Evolutionary conservation across 2,329 filamentous ascomycete species (phyloP), one percentile per base, ranked within the genome.

Genomic region (Aspergillus quadrilineatus): DNA sequence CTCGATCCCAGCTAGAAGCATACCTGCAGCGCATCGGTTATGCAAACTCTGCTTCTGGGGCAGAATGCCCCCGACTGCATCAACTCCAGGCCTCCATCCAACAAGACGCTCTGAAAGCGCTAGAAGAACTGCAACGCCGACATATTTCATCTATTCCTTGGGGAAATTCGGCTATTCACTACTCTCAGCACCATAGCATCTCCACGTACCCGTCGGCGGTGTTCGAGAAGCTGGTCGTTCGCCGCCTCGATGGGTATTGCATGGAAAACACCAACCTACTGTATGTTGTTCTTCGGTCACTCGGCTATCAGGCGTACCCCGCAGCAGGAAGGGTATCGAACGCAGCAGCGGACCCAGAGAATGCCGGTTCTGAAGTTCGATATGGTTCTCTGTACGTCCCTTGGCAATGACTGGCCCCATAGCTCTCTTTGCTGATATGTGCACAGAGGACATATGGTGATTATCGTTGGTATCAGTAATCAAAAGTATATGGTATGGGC

Each of bases 231-330:
- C 74, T 86, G 34, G 77, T 81, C 1, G 73, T 69, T 45, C 69
- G 78, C 48, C 75, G 75, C 5, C 68, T 81, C 30, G 83, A 84
- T 28, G 84, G 84, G 1, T 84, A 85, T 58, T 86, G 83, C 65
- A 84, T 86, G 81, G 83, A 86, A 67, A 83, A 80, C 60, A 84
- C 84, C 44, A 69, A 71, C 2, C 69, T 86, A 29, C 80, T 86
- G 57, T 77, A 75, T 6, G 77, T 75, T 3, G 70, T 85, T 9
- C 64, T 86, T 45, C 72, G 76, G 42, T 80, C 76, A 1, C 63
- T 86, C 36, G 82, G 82, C 0, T 85, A 79, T 55, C 57, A 65
- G 6, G 78, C 82, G 0, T 86, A 85, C 65, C 77, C 80, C 0
- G 79, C 80, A 0, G 85, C 84, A 2, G 86, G 78, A 0, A 73